phyloP scores from a whole-genome alignment of 352 stramenopile genomes.

The Lagenidium giganteum region DNA sequence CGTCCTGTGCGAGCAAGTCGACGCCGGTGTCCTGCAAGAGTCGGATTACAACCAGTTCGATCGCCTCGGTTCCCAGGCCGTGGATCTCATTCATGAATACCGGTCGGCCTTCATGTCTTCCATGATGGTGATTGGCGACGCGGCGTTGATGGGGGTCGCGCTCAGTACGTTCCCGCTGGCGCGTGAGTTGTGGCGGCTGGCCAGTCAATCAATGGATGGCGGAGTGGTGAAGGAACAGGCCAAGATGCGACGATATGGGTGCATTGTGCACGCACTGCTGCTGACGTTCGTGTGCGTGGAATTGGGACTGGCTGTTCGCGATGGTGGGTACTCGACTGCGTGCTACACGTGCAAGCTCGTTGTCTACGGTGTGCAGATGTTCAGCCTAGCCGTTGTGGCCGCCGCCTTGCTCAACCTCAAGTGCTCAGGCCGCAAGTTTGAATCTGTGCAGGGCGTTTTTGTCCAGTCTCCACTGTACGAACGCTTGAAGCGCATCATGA shows the following conservation, averaged over 20 bases:
- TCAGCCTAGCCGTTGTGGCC: constrained; percentile 43
- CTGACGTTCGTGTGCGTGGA: too few species aligned
- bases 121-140: constrained; percentile 31
- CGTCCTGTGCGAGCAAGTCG: constrained; percentile 29
- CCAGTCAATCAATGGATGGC: constrained; percentile 42
- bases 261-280: too few species aligned
- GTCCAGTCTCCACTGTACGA: constrained; percentile 53
- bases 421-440: constrained; percentile 36
- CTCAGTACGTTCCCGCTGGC: constrained; percentile 45
- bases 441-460: constrained; percentile 48
- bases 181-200: constrained; percentile 44
- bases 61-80: neutral
- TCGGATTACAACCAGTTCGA: too few species aligned
- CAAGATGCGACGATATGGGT: too few species aligned
- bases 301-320: too few species aligned
- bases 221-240: constrained; percentile 41
- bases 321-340: too few species aligned
- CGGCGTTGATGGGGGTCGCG: constrained; percentile 30
- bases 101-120: constrained; percentile 9
- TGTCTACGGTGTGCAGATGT: constrained; percentile 38
- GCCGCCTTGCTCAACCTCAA: constrained; percentile 36
- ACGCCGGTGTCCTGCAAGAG: constrained; percentile 21
- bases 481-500: constrained; percentile 48
- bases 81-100: constrained; percentile 7
- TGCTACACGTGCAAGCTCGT: constrained; percentile 33